phyloP scores from a whole-genome alignment of 345 rosid species.

The Iberis pinnata region DNA sequence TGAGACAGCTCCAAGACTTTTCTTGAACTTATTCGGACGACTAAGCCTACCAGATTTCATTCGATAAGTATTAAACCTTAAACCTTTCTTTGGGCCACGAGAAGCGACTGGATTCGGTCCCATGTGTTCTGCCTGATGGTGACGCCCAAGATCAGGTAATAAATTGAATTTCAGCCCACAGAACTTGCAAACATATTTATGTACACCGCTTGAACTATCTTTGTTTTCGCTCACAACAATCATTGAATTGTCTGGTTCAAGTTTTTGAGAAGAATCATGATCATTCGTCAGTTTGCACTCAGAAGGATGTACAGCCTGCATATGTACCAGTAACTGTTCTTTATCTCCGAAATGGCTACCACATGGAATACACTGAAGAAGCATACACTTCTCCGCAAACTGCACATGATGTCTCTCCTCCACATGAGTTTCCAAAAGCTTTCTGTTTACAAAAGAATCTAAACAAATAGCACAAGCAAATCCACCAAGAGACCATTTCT shows the following conservation, averaged over 20 bases:
- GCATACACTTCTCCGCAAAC: constrained; percentile 95
- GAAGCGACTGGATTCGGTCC: constrained; percentile 49
- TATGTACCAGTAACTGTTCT: constrained; percentile 74
- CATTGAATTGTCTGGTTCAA: constrained; percentile 34
- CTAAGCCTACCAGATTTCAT: constrained; percentile 90
- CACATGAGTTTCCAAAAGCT: constrained; percentile 72
- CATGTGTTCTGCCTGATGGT: constrained; percentile 99
- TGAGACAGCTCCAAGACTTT: constrained; percentile 69
- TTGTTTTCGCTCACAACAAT: constrained; percentile 36
- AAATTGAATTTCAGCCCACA: constrained; percentile 89
- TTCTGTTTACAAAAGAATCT: constrained; percentile 77
- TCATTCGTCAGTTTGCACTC: constrained; percentile 26
- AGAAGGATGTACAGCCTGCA: constrained; percentile 58
- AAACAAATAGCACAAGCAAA: constrained; percentile 95
- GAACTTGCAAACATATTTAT: constrained; percentile 71
- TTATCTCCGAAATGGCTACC: constrained; percentile 82
- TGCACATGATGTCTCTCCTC: constrained; percentile 89
- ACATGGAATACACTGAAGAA: constrained; percentile 90
- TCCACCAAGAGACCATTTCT: constrained; percentile 73
- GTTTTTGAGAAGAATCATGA: constrained; percentile 33
- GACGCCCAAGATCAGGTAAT: constrained; percentile 97
- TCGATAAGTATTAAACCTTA: constrained; percentile 60
- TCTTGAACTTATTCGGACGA: constrained; percentile 72
- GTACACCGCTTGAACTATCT: constrained; percentile 39
- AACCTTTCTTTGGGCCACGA: constrained; percentile 59